Base-by-base conservation (phyloP, 108 stramenopile species). In the Skeletonema potamos region DNA sequence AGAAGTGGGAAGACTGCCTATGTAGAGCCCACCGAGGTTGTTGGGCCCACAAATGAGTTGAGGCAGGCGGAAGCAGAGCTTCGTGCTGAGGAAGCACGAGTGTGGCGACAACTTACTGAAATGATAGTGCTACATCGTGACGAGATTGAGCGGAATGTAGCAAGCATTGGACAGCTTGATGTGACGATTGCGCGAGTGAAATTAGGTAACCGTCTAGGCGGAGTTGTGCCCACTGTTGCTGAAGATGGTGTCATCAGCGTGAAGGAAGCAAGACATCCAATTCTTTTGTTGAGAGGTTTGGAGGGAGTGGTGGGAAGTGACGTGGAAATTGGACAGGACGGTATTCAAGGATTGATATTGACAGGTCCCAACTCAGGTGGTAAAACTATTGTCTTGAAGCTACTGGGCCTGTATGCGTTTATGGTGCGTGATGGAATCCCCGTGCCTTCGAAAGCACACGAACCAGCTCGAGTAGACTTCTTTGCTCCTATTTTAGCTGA, bases 341-440 rank as follows among this genome's bases (percentile, higher is more conserved):
- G 82, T 26, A 90, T 94, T 63, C 89, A 84, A 62, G 94, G 94
- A 0, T 59, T 97, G 29, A 89, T 97, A 20, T 54, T 97, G 64
- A 96, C 96, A 7, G 97, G 97, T 15, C 96, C 97, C 36, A 97
- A 97, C 74, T 79, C 83, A 12, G 97, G 96, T 30, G 97, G 97
- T 17, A 97, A 98, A 64, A 97, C 96, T 11, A 85, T 97, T 13
- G 92, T 96, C 66, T 70, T 98, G 44, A 98, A 98, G 72, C 77
- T 96, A 12, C 63, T 96, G 54, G 97, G 96, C n/a, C 77, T 98
- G 9, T 73, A 82, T 7, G 96, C 97, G 7, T 63, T 95, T 27
- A 88, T 97, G 93, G 88, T 80, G 12, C 81, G 95, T 18, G 77
- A 91, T 73, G 97, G 95, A 20, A 91, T 97, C 11, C 97, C 97